Evolutionary conservation across 2,329 filamentous ascomycete genomes (phyloP).

Genomic region (Fusarium keratoplasticum): DNA sequence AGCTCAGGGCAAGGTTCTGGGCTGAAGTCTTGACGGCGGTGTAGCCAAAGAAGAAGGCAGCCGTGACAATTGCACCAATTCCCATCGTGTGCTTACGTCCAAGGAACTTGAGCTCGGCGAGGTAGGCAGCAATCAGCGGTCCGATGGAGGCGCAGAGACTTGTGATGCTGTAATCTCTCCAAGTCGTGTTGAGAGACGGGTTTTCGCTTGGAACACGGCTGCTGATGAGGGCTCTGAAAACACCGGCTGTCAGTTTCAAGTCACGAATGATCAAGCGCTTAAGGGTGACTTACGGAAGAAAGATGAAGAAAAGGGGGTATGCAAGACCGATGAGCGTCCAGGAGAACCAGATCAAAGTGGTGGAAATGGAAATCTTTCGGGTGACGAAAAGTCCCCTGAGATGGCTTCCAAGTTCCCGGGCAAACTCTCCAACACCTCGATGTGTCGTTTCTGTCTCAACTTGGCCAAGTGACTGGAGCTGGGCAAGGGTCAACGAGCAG

Average conservation of each 20-base stretch:
- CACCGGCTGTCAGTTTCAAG: not conserved
- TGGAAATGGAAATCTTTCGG: slow-evolving; percentile 66
- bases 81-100: slow-evolving; percentile 64
- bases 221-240: not conserved
- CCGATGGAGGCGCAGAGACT: slow-evolving; percentile 73
- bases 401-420: slow-evolving; percentile 52
- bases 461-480: not conserved
- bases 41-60: slow-evolving; percentile 56
- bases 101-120: slow-evolving; percentile 63
- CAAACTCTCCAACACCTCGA: slow-evolving; percentile 14
- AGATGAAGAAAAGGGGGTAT: slow-evolving; percentile 77
- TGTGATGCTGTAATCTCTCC: slow-evolving; percentile 75
- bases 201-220: slow-evolving; percentile 54
- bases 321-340: slow-evolving; percentile 75
- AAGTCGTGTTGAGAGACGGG: slow-evolving; percentile 64
- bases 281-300: slow-evolving; percentile 53
- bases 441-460: not conserved
- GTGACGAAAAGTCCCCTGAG: slow-evolving; percentile 68
- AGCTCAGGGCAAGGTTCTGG: not conserved
- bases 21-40: not conserved
- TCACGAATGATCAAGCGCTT: not conserved
- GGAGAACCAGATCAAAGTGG: slow-evolving; percentile 70
- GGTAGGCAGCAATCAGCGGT: slow-evolving; percentile 71
- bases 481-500: slow-evolving; percentile 51
- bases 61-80: slow-evolving; percentile 52